Evolutionary conservation across 108 stramenopile species (phyloP).

Genomic region (Skeletonema costatum): DNA sequence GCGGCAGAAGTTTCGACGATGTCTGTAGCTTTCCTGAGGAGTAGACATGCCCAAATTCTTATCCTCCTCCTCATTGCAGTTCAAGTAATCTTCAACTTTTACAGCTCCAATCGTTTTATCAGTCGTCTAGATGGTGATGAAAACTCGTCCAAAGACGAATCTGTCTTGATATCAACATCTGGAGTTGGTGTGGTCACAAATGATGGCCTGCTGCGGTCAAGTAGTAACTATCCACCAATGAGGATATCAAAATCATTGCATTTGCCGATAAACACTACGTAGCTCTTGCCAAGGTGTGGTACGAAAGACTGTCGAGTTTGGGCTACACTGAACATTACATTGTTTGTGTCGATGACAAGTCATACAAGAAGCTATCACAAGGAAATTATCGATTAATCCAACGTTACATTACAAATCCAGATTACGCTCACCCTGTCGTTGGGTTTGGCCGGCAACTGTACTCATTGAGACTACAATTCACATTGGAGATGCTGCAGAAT

Average conservation of each 20-base stretch:
- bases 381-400: constrained; percentile 1
- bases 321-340: constrained; percentile 8
- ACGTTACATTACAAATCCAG: neutral
- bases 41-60: neutral
- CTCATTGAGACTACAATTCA: constrained; percentile 24
- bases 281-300: constrained; percentile 34
- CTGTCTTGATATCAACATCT: neutral
- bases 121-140: neutral
- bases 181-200: neutral
- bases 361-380: neutral
- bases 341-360: neutral
- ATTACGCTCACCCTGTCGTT: neutral
- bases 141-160: neutral
- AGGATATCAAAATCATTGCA: constrained; percentile 27
- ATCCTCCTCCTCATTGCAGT: neutral
- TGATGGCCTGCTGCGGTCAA: neutral
- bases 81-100: neutral
- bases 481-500: constrained; percentile 25
- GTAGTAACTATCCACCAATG: neutral
- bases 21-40: too few relatives aligned
- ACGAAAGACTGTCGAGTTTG: constrained; percentile 32
- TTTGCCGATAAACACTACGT: constrained; percentile 32
- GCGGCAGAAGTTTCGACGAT: too few relatives aligned
- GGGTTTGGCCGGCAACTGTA: neutral
- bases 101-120: neutral